These are phyloP conservation scores for Blastomyces silverae DNA, from an alignment of 2,329 filamentous ascomycete genomes.

Conservation along the genomic window DNA sequence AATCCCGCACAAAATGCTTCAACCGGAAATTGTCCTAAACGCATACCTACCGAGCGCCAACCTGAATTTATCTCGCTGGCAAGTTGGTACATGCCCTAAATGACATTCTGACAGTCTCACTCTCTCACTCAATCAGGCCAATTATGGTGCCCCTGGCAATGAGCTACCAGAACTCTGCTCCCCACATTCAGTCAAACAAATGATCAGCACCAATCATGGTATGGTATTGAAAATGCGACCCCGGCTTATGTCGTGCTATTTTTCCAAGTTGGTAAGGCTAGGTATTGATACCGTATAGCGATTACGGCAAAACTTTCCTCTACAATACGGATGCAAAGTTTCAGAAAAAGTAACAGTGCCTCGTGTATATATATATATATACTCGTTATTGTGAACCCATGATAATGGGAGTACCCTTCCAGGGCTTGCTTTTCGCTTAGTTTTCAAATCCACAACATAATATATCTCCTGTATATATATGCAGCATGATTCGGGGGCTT, in stretches of 20 bases:
- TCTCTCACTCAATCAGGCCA: neutral
- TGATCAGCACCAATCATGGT: neutral
- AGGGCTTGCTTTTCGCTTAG: neutral
- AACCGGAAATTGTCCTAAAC: neutral
- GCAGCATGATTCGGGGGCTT: neutral
- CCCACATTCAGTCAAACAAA: neutral
- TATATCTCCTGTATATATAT: neutral
- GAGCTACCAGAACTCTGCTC: neutral
- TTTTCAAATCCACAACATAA: neutral
- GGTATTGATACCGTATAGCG: neutral
- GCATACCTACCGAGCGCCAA: neutral
- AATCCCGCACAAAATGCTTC: neutral
- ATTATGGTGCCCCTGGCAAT: neutral
- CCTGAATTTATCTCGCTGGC: neutral
- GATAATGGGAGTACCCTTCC: neutral
- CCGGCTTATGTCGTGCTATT: neutral
- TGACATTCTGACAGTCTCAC: neutral
- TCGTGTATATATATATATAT: no score
- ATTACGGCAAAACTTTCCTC: neutral
- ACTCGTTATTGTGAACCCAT: neutral
- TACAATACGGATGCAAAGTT: neutral
- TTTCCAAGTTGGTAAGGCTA: neutral
- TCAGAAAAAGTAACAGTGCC: neutral
- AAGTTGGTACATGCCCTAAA: neutral
- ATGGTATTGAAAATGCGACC: slow-evolving; percentile 8